Evolutionary conservation across 164 flowering plant species (phyloP), one percentile per base, ranked within the genome.

Genomic region (Piper betle): DNA sequence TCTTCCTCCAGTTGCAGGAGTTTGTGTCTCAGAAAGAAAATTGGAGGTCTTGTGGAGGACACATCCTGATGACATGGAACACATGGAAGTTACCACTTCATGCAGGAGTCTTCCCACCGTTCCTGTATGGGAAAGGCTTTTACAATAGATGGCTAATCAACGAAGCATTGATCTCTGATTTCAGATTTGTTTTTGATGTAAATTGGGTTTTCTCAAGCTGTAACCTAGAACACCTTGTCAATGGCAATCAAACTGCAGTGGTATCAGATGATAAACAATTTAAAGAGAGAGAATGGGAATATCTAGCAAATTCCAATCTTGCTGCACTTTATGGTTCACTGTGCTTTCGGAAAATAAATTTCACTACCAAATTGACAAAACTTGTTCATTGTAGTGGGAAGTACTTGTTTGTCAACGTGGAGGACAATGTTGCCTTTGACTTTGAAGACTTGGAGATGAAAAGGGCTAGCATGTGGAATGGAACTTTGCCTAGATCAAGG

Each of bases 51-150:
- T 76, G 79, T 69, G 76, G 74, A 12, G 77, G 68, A 60, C 81
- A 66, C 69, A 73, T 80, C 73, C 77, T 90, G 56, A 63, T 86
- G 79, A 97, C 96, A 55, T 93, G 99, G 99, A 93, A 83, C 69
- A 82, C 73, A 19, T 77, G 73, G 55, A 85, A 81, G 62, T 46
- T 74, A 50, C 96, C 97, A 56, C 73, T 88, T 64, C 91, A 93
- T 74, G 71, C 71, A 38, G 97, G 92, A 60, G 92, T 90, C 40
- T 81, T 93, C 55, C 99, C 97, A 66, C 91, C 99, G 61, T 93
- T 93, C 73, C 75, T 88, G 73, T 86, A 75, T 72, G 78, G 83
- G 40, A 88, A 75, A 66, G 99, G 96, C 40, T 38, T 78, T 64
- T 88, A 90, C 65, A 69, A 86, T 66, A 72, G 71, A 37, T 93